Evolutionary conservation across 441 rosid species (phyloP).

Genomic region (Pelargonium citronellum): DNA sequence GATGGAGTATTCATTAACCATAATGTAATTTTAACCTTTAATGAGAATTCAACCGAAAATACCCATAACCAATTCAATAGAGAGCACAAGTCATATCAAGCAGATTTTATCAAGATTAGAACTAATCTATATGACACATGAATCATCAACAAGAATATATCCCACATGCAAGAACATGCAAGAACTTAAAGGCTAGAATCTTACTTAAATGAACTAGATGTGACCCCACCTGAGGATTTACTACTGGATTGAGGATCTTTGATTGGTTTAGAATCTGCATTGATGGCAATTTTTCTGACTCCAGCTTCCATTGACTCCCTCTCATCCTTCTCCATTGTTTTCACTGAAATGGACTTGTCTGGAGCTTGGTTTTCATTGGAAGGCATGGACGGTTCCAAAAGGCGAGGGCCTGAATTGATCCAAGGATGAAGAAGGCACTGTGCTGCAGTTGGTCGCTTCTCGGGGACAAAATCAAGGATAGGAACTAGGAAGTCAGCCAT

Average conservation of each 20-base stretch:
- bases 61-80: background rate
- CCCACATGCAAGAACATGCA: background rate
- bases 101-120: background rate
- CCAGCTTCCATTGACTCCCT: conserved; percentile 54
- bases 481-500: conserved; percentile 55
- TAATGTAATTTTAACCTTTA: background rate
- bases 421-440: conserved; percentile 60
- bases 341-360: conserved; percentile 24
- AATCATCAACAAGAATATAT: background rate
- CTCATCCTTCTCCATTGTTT: conserved; percentile 36
- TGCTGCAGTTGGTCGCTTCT: conserved; percentile 64
- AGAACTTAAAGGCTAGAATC: background rate
- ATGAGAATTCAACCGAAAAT: background rate
- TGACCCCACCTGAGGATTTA: background rate
- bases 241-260: conserved; percentile 27
- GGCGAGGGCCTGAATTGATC: conserved; percentile 48
- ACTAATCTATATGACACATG: background rate
- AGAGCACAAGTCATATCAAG: background rate
- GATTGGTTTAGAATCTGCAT: conserved; percentile 31
- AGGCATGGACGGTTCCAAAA: conserved; percentile 39
- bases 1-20: background rate
- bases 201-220: too few relatives aligned
- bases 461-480: conserved; percentile 54
- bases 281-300: conserved; percentile 48
- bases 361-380: conserved; percentile 17